Conservation (phyloP, 208 protist species). For the Willaertia magna region DNA sequence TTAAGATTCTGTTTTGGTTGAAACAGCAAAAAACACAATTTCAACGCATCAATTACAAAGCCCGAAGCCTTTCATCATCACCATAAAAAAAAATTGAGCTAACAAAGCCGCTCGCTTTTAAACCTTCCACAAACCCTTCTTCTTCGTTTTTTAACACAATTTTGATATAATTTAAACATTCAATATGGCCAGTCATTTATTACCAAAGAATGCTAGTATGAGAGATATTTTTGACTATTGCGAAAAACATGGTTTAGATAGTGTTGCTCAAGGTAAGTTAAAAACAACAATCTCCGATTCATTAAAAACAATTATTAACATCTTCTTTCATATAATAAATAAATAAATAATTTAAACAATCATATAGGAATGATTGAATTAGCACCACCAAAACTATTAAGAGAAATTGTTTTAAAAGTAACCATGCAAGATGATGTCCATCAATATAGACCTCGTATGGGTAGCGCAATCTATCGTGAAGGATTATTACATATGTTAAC, state of each 20-base stretch:
- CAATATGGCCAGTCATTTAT: no score
- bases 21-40: no score
- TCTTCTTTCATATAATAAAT: background rate
- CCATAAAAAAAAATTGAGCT: no score
- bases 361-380: slow-evolving; percentile 6
- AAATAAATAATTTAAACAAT: background rate
- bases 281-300: background rate
- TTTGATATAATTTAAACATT: no score
- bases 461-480: slow-evolving; percentile 14
- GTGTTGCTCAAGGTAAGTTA: slow-evolving; percentile 30
- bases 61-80: no score
- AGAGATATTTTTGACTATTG: slow-evolving; percentile 33
- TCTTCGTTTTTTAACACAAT: no score
- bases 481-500: slow-evolving; percentile 14
- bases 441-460: slow-evolving; percentile 18
- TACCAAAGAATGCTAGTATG: slow-evolving; percentile 19
- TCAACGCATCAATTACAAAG: no score
- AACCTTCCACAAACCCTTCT: no score
- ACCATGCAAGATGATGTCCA: slow-evolving; percentile 10
- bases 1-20: no score
- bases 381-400: slow-evolving; percentile 15
- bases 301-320: background rate
- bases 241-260: slow-evolving; percentile 4
- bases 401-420: background rate
- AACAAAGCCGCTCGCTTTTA: no score